A percentile compares a stretch with the other conserved stretches of the same genome.
phyloP scores from a whole-genome alignment of 441 rosid species.

The Jatropha podagrica region DNA sequence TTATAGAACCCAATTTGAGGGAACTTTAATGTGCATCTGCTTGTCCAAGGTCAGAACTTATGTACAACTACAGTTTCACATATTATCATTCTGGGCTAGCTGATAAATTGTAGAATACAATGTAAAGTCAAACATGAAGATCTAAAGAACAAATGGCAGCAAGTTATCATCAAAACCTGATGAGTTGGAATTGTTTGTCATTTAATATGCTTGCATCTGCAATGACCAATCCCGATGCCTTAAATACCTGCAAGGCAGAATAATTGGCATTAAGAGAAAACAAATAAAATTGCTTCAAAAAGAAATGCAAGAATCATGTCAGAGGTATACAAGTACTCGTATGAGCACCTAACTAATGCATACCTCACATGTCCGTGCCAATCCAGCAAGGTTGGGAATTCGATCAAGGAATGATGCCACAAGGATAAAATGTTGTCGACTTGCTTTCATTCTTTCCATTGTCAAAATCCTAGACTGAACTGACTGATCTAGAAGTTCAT shows the following conservation, averaged over 20 bases:
- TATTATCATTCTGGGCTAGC: not conserved
- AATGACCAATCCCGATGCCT: conserved; percentile 71
- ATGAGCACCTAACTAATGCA: conserved; percentile 18
- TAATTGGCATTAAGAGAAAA: conserved; percentile 20
- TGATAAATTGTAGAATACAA: not conserved
- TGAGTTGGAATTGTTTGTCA: conserved; percentile 93
- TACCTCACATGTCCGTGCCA: conserved; percentile 97
- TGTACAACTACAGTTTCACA: not conserved
- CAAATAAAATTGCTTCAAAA: conserved; percentile 4
- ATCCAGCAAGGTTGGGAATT: conserved; percentile 94
- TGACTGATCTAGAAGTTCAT: conserved; percentile 67
- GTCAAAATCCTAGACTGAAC: conserved; percentile 69
- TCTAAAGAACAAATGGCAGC: not conserved
- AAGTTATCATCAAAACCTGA: conserved; percentile 56
- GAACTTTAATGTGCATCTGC: not conserved
- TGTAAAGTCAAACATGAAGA: not conserved
- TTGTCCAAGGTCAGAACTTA: not conserved
- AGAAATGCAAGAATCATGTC: not conserved
- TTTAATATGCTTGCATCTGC: conserved; percentile 63
- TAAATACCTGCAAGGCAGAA: conserved; percentile 59
- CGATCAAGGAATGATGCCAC: conserved; percentile 94
- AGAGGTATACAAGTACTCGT: conserved; percentile 3
- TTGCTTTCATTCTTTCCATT: conserved; percentile 59
- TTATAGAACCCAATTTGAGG: not conserved
- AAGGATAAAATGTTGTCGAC: conserved; percentile 71